phyloP scores from a whole-genome alignment of 345 rosid genomes.

The Heritiera littoralis region DNA sequence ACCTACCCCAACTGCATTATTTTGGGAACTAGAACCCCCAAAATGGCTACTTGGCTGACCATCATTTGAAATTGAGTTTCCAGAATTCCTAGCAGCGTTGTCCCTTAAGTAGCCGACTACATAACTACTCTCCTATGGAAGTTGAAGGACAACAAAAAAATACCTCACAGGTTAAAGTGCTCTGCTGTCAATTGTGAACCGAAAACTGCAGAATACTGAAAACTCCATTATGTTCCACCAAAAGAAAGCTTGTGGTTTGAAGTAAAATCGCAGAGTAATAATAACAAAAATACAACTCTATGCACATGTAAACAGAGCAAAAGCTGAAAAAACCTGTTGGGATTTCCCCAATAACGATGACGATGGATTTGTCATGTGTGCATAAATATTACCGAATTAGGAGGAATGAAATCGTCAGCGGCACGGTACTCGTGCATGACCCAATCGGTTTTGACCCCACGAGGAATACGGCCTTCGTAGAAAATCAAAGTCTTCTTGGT shows the following conservation, averaged over 20 bases:
- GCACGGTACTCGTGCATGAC: conserved; percentile 18
- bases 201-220: background rate
- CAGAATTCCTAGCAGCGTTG: conserved; percentile 5
- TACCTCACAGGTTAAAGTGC: background rate
- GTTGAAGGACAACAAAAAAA: background rate
- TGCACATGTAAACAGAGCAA: conserved; percentile 15
- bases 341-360: background rate
- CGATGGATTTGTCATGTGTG: background rate
- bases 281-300: background rate
- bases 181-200: background rate
- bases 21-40: background rate
- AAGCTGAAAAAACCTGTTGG: background rate
- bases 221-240: background rate
- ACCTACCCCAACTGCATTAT: conserved; percentile 8
- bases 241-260: background rate
- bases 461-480: conserved; percentile 21
- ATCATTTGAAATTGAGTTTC: background rate
- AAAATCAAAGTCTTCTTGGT: conserved; percentile 46
- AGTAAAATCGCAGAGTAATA: background rate
- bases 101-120: conserved; percentile 11
- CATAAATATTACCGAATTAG: conserved; percentile 13
- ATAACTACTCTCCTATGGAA: conserved; percentile 5
- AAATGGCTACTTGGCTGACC: background rate
- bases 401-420: background rate
- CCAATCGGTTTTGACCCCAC: conserved; percentile 12